Percentiles rank a stretch among this genome's conserved stretches.
Conservation (phyloP, 495 filamentous ascomycete species). For the Aspergillus sclerotiicarbonarius region DNA sequence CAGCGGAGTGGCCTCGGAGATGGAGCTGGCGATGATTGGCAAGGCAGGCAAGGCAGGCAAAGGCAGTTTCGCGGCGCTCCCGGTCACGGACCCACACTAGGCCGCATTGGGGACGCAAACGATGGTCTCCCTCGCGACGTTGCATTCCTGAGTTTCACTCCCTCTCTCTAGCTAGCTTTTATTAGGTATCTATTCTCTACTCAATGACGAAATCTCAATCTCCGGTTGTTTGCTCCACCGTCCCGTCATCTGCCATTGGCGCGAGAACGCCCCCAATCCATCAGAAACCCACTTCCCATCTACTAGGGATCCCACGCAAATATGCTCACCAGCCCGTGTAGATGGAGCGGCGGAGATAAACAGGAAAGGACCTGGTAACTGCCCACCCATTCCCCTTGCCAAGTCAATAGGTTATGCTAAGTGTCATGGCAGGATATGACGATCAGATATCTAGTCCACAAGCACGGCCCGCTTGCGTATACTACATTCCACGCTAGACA, state of each 20-base stretch:
- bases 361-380: not conserved
- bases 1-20: no score
- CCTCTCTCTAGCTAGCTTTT: no score
- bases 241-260: not conserved
- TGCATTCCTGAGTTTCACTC: not conserved
- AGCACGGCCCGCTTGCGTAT: not conserved
- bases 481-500: slow-evolving; percentile 10
- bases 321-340: slow-evolving; percentile 22
- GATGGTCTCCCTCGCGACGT: not conserved
- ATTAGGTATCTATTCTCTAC: no score
- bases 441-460: not conserved
- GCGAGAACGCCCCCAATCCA: not conserved
- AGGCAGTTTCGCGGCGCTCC: not conserved
- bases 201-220: not conserved
- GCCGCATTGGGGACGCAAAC: not conserved
- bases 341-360: not conserved
- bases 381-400: no score
- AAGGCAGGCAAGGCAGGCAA: no score
- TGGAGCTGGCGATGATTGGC: no score
- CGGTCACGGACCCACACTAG: slow-evolving; percentile 2
- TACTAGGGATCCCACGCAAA: slow-evolving; percentile 19
- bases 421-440: not conserved
- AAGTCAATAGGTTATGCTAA: not conserved
- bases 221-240: not conserved
- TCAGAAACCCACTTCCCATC: no score